A percentile compares a stretch with the other conserved stretches of the same genome.
These are phyloP conservation scores for Jamesozyma jinghongensis DNA, from an alignment of 805 yeast species.

Conservation along the genomic window DNA sequence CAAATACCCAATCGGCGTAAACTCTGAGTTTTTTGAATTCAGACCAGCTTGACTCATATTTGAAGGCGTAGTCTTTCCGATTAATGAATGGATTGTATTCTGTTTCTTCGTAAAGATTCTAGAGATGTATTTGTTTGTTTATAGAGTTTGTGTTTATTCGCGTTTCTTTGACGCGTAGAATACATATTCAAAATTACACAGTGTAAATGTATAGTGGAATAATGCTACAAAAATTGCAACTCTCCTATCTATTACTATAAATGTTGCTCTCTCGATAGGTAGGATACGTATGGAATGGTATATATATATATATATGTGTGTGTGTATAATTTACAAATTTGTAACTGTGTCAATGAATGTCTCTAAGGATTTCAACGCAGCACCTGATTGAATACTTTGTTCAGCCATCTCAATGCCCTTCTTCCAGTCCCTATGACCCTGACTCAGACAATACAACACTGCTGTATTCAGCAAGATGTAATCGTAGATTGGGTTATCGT, in stretches of 20 bases:
- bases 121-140: background rate
- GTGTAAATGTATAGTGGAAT: too few species aligned
- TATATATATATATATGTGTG: too few species aligned
- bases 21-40: slow-evolving; percentile 26
- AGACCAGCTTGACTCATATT: slow-evolving; percentile 1
- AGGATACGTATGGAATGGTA: too few species aligned
- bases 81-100: background rate
- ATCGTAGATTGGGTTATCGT: slow-evolving; percentile 62
- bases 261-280: too few species aligned
- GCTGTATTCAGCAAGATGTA: slow-evolving; percentile 87
- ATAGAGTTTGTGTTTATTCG: background rate
- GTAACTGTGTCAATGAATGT: slow-evolving; percentile 32
- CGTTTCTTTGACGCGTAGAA: background rate
- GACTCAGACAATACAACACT: slow-evolving; percentile 74
- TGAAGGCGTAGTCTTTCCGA: background rate
- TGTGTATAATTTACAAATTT: background rate
- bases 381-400: slow-evolving; percentile 55
- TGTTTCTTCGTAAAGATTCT: background rate
- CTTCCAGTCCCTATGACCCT: slow-evolving; percentile 58
- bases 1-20: slow-evolving; percentile 36
- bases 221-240: too few species aligned
- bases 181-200: too few species aligned
- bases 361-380: slow-evolving; percentile 52
- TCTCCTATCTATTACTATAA: too few species aligned
- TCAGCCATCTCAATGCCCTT: slow-evolving; percentile 72